Conservation (phyloP, 768 basidiomycete genomes). For the Coprinopsis cinerea region DNA sequence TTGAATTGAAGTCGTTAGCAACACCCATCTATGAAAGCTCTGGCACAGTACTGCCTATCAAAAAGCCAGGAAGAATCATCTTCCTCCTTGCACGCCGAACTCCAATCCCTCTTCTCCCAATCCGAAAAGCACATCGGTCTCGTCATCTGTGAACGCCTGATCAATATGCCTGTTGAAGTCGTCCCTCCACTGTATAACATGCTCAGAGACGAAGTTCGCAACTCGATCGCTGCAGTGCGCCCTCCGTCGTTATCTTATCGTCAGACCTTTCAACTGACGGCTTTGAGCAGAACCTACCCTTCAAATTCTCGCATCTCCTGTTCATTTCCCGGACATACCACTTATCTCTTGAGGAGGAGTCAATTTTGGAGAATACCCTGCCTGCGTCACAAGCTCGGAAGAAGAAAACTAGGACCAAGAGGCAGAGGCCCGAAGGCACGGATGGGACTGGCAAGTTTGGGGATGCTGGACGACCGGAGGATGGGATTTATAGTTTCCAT, state of each 20-base stretch:
- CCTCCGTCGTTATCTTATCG: not conserved
- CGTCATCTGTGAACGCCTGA: conserved; percentile 79
- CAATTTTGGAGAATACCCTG: conserved; percentile 38
- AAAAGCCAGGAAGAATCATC: conserved; percentile 41
- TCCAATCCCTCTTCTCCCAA: conserved; percentile 49
- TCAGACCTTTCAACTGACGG: not conserved
- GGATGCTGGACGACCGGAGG: conserved; percentile 25
- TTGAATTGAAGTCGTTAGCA: conserved; percentile 38
- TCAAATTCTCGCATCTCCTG: conserved; percentile 66
- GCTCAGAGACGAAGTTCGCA: conserved; percentile 77
- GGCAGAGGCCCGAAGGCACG: conserved; percentile 18
- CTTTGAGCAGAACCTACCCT: conserved; percentile 46
- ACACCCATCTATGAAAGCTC: conserved; percentile 61
- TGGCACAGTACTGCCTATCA: conserved; percentile 64
- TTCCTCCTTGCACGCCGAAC: conserved; percentile 38
- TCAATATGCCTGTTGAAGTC: conserved; percentile 95
- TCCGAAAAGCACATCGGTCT: conserved; percentile 64
- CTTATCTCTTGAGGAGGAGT: conserved; percentile 65
- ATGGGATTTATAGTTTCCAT: conserved; percentile 71
- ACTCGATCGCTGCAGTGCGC: conserved; percentile 61
- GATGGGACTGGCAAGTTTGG: conserved; percentile 13
- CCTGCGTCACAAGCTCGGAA: conserved; percentile 21
- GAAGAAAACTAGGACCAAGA: conserved; percentile 40
- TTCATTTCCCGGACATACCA: conserved; percentile 78
- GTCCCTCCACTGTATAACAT: conserved; percentile 90